Percentiles rank a stretch among this genome's conserved stretches.
Conservation (phyloP, 805 yeast genomes). For the Ogataea sp. region DNA sequence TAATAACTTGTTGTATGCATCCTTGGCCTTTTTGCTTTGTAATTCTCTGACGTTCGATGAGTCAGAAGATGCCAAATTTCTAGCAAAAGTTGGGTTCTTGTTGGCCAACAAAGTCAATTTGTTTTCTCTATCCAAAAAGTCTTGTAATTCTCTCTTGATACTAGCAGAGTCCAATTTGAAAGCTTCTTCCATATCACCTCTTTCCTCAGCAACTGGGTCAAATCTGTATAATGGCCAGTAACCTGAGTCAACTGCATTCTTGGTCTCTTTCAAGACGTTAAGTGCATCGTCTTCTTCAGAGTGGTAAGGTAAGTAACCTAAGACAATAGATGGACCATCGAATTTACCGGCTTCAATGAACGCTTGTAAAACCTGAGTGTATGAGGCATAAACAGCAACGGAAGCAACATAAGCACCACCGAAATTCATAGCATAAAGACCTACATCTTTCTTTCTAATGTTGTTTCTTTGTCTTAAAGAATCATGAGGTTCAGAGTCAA, state of each 20-base stretch:
- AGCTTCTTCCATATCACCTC: constrained; percentile 30
- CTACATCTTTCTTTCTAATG: constrained; percentile 82
- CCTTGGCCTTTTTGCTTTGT: constrained; percentile 61
- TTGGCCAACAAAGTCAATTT: constrained; percentile 68
- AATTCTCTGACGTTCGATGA: constrained; percentile 51
- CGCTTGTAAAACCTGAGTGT: constrained; percentile 87
- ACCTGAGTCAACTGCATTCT: constrained; percentile 86
- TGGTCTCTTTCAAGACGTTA: constrained; percentile 76
- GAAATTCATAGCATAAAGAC: constrained; percentile 89
- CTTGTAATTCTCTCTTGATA: constrained; percentile 65
- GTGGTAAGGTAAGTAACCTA: constrained; percentile 80
- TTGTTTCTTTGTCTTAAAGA: constrained; percentile 25
- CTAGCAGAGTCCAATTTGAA: constrained; percentile 83
- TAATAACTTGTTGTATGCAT: constrained; percentile 66
- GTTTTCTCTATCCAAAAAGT: constrained; percentile 85
- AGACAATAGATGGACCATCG: constrained; percentile 84
- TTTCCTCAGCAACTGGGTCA: constrained; percentile 51
- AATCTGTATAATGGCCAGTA: constrained; percentile 93
- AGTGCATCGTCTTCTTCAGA: constrained; percentile 61
- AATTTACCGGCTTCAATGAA: constrained; percentile 83
- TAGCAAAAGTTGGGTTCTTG: constrained; percentile 66
- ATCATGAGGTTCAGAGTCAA: constrained; percentile 74
- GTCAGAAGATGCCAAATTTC: constrained; percentile 57
- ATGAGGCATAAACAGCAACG: constrained; percentile 87
- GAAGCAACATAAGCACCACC: constrained; percentile 89